phyloP scores from a whole-genome alignment of 1,139 yeast species.

The Pneumocystis canis region DNA sequence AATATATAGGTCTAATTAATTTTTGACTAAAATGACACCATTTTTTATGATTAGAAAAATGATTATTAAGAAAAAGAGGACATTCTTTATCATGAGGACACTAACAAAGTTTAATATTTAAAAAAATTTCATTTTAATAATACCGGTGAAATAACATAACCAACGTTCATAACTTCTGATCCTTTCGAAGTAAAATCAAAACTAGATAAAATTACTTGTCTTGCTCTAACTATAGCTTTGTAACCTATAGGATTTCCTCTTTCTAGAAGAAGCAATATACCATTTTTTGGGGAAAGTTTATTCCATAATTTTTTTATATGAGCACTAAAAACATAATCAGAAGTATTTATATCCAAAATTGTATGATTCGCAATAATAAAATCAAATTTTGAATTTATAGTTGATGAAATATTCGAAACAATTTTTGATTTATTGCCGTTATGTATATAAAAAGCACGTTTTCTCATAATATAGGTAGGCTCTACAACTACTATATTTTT shows the following conservation, averaged over 20 bases:
- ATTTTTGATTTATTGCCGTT: neutral
- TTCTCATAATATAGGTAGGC: neutral
- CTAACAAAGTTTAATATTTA: constrained; percentile 52
- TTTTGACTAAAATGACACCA: constrained; percentile 69
- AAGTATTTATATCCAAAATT: neutral
- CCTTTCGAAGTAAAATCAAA: constrained; percentile 30
- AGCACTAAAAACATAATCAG: neutral
- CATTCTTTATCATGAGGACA: constrained; percentile 81
- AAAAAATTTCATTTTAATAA: constrained; percentile 3
- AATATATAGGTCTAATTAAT: constrained; percentile 61
- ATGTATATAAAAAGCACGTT: neutral
- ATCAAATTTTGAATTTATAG: neutral
- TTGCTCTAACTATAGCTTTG: constrained; percentile 75
- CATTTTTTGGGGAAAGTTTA: constrained; percentile 25
- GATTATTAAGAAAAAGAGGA: constrained; percentile 44
- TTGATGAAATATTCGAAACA: neutral
- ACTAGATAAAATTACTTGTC: constrained; percentile 78
- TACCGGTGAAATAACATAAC: constrained; percentile 3
- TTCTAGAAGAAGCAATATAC: constrained; percentile 64
- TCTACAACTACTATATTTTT: neutral
- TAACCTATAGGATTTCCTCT: constrained; percentile 85
- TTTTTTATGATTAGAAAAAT: constrained; percentile 39
- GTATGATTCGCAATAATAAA: neutral
- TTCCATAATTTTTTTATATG: constrained; percentile 6
- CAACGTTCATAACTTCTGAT: neutral